Evolutionary conservation across 2,329 filamentous ascomycete species (phyloP).

Genomic region (Aspergillus novoparasiticus): DNA sequence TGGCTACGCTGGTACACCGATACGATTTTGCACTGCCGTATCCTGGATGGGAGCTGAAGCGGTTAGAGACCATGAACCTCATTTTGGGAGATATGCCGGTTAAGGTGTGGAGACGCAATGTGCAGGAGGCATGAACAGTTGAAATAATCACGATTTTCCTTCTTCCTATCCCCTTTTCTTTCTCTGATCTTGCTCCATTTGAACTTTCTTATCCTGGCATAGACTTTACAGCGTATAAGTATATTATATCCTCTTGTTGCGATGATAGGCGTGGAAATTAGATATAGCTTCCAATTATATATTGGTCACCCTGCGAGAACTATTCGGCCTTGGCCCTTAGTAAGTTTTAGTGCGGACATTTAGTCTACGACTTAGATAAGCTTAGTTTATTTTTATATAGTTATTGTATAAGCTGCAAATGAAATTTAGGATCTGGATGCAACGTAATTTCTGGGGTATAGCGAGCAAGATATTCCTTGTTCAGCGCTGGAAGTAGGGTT

Average conservation of each 20-base stretch:
- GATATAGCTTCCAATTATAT: not conserved
- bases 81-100: slow-evolving; percentile 35
- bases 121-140: slow-evolving; percentile 5
- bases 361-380: too few relatives aligned
- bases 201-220: not conserved
- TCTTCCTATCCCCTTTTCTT: not conserved
- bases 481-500: too few relatives aligned
- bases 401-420: too few relatives aligned
- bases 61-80: slow-evolving; percentile 34
- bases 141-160: slow-evolving; percentile 12
- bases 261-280: not conserved
- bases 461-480: too few relatives aligned
- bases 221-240: not conserved
- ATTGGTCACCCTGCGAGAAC: not conserved
- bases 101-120: slow-evolving; percentile 32
- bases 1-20: slow-evolving; percentile 33
- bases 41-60: slow-evolving; percentile 29
- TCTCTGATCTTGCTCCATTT: not conserved
- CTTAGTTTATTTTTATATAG: too few relatives aligned
- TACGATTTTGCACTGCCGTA: slow-evolving; percentile 34
- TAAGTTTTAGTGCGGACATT: too few relatives aligned
- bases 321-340: not conserved
- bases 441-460: too few relatives aligned
- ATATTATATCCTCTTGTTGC: not conserved
- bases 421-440: too few relatives aligned